Evolutionary conservation across 495 filamentous ascomycete species (phyloP).

Genomic region (Aspergillus sclerotioniger): DNA sequence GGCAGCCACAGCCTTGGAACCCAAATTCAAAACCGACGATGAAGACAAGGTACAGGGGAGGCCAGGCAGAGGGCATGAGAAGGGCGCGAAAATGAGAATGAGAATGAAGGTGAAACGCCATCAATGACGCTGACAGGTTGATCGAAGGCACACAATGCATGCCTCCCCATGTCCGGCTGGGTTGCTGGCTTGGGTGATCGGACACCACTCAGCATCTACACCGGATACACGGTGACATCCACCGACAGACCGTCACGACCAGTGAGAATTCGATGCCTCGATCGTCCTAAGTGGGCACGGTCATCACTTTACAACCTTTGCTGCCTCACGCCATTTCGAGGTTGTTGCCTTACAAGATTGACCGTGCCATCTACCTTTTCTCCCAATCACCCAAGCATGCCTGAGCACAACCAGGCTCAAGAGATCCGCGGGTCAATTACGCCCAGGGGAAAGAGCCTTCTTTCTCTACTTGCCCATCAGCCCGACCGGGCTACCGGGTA

Average conservation of each 20-base stretch:
- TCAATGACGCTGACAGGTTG: constrained; percentile 20
- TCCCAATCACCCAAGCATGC: constrained; percentile 5
- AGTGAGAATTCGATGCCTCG: constrained; percentile 14
- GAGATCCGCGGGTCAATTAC: constrained; percentile 11
- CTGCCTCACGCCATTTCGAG: constrained; percentile 17
- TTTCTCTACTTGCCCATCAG: constrained; percentile 13
- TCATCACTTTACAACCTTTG: constrained; percentile 17
- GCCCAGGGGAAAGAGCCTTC: constrained; percentile 4
- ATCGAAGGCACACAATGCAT: constrained; percentile 16
- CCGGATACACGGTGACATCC: constrained; percentile 22
- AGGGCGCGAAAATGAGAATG: constrained; percentile 8
- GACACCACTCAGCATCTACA: constrained; percentile 20
- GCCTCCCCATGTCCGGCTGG: constrained; percentile 14
- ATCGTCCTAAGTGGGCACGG: constrained; percentile 16
- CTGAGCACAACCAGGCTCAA: constrained; percentile 12
- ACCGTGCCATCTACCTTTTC: constrained; percentile 3
- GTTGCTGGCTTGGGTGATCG: constrained; percentile 13
- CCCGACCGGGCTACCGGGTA: constrained; percentile 21
- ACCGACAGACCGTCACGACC: constrained; percentile 14
- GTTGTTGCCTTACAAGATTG: constrained; percentile 21
- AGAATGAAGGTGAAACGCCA: constrained; percentile 5
- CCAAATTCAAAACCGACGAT: not conserved
- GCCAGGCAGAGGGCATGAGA: constrained; percentile 4
- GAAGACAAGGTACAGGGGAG: not conserved
- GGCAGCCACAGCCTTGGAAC: not conserved